These are phyloP conservation scores for Malassezia sp. DNA, from an alignment of 1,284 basidiomycete species.

Conservation along the genomic window DNA sequence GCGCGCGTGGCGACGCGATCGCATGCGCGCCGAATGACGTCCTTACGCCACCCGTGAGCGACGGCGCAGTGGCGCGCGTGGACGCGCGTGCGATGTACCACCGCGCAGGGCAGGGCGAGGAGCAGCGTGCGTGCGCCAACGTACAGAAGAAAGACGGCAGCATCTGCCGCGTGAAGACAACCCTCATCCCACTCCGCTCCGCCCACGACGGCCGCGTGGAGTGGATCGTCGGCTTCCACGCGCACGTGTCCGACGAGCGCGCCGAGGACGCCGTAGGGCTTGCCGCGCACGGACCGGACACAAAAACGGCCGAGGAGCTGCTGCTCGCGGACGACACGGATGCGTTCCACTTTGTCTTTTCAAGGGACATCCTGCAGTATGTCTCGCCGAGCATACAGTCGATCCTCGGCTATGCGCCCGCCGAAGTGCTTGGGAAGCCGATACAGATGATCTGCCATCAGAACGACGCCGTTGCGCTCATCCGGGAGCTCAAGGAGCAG, in stretches of 20 bases:
- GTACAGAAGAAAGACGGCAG: no score
- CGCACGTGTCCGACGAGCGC: conserved; percentile 56
- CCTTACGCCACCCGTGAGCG: conserved; percentile 26
- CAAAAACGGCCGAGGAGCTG: no score
- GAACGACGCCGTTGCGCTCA: conserved; percentile 76
- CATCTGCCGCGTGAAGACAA: no score
- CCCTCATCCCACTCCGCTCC: no score
- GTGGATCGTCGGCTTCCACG: conserved; percentile 75
- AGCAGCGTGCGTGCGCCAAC: no score
- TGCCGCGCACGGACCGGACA: no score
- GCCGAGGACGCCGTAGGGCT: conserved; percentile 26
- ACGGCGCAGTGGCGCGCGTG: no score
- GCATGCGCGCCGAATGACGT: conserved; percentile 61
- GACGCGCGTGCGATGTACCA: no score
- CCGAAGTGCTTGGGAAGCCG: conserved; percentile 68
- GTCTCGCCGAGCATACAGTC: conserved; percentile 55
- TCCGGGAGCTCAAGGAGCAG: conserved; percentile 77
- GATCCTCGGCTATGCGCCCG: conserved; percentile 48
- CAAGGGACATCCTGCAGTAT: conserved; percentile 82
- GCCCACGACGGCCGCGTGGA: conserved; percentile 62
- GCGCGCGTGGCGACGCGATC: conserved; percentile 56
- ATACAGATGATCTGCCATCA: conserved; percentile 72
- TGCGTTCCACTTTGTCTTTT: conserved; percentile 80
- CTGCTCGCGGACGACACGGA: conserved; percentile 35
- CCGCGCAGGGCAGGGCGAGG: no score